Percentiles rank a stretch among this genome's conserved stretches.
Evolutionary conservation across 305 asterid genomes (phyloP).

Genomic region (Withania somnifera): DNA sequence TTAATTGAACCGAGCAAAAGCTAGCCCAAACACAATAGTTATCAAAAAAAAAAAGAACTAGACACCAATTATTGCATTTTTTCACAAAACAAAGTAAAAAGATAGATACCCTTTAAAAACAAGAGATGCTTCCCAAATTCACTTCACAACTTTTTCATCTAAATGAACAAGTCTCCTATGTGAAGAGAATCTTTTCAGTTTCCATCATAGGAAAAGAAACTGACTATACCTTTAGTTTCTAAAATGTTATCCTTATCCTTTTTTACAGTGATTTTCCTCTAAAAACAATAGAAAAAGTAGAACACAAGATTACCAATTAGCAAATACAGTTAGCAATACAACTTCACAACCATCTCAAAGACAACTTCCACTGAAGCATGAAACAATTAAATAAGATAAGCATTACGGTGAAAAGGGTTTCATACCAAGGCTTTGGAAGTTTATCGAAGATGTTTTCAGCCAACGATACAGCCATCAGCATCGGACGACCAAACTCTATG

Average conservation of each 20-base stretch:
- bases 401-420: not conserved
- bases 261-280: not conserved
- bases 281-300: not conserved
- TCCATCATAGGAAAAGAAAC: not conserved
- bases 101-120: not conserved
- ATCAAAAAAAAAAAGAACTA: no score
- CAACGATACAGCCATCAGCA: constrained; percentile 62
- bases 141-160: not conserved
- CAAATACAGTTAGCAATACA: not conserved
- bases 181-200: not conserved
- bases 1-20: no score
- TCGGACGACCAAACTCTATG: constrained; percentile 83
- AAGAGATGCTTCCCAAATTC: not conserved
- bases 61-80: not conserved
- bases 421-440: constrained; percentile 94
- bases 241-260: not conserved
- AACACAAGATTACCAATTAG: not conserved
- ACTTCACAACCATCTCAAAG: not conserved
- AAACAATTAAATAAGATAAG: not conserved
- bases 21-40: no score
- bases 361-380: not conserved
- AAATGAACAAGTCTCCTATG: not conserved
- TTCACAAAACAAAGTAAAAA: not conserved
- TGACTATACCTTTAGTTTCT: not conserved
- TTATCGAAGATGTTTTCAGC: constrained; percentile 65